phyloP scores from a whole-genome alignment of 2,329 filamentous ascomycete genomes.

The Aspergillus sp. region DNA sequence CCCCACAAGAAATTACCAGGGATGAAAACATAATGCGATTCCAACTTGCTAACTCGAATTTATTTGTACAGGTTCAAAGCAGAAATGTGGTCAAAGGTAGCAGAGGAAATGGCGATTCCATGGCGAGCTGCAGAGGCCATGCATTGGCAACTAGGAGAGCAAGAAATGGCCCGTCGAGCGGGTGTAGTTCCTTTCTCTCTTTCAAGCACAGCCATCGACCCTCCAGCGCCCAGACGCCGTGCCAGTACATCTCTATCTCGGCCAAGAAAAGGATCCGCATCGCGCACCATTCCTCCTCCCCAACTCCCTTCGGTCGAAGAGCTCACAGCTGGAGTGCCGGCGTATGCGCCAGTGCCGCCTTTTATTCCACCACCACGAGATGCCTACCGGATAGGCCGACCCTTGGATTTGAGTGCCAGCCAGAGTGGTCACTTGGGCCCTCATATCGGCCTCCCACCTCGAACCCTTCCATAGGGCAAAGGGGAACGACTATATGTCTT shows the following conservation, averaged over 20 bases:
- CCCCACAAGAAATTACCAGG: no score
- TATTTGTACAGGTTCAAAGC: conserved; percentile 73
- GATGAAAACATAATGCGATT: not conserved
- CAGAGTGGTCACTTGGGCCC: conserved; percentile 27
- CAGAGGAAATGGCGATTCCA: conserved; percentile 89
- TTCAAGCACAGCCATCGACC: conserved; percentile 53
- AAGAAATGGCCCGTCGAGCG: conserved; percentile 88
- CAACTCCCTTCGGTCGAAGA: conserved; percentile 43
- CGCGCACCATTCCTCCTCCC: conserved; percentile 29
- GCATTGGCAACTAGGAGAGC: conserved; percentile 94
- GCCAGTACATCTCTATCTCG: conserved; percentile 35
- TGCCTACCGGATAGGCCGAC: conserved; percentile 27
- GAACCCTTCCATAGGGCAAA: conserved; percentile 28
- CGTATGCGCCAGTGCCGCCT: conserved; percentile 35
- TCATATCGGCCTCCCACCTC: conserved; percentile 29
- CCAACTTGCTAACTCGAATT: conserved; percentile 7
- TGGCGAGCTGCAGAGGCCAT: conserved; percentile 96
- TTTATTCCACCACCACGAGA: conserved; percentile 30
- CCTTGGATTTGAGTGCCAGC: conserved; percentile 24
- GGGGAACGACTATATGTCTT: conserved; percentile 20
- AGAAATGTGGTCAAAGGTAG: conserved; percentile 96
- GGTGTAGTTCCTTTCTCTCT: conserved; percentile 82
- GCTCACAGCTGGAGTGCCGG: conserved; percentile 43
- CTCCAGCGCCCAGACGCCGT: conserved; percentile 31
- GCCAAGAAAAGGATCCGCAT: conserved; percentile 35